These are phyloP conservation scores for Nemophila menziesii DNA, from an alignment of 257 asterid genomes.

Conservation along the genomic window DNA sequence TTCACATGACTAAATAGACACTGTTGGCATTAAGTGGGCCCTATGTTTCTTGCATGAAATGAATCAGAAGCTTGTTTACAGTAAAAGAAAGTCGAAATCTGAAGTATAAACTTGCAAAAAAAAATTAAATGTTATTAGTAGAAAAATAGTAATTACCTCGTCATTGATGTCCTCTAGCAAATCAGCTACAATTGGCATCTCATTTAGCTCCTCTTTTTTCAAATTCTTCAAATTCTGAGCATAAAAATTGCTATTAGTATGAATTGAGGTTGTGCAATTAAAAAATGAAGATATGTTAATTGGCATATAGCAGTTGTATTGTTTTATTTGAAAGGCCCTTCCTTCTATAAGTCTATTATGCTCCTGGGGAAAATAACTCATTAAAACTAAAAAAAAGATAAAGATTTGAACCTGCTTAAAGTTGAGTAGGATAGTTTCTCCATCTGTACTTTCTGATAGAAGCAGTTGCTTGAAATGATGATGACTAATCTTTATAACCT, in stretches of 20 bases:
- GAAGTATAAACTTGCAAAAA: no score
- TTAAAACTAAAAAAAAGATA: slow-evolving; percentile 1
- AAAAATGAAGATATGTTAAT: neutral
- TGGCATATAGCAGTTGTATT: neutral
- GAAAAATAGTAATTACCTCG: slow-evolving; percentile 37
- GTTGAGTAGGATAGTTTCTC: slow-evolving; percentile 50
- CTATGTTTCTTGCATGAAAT: no score
- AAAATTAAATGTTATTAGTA: no score
- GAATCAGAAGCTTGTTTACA: no score
- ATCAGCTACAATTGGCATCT: slow-evolving; percentile 56
- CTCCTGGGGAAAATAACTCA: neutral
- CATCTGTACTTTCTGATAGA: slow-evolving; percentile 53
- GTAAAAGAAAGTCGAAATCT: no score
- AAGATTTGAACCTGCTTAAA: slow-evolving; percentile 55
- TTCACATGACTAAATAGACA: no score
- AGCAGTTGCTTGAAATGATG: slow-evolving; percentile 84
- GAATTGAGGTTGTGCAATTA: neutral
- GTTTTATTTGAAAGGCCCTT: neutral
- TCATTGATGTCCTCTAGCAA: slow-evolving; percentile 40
- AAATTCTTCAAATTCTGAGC: slow-evolving; percentile 55
- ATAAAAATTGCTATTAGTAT: neutral
- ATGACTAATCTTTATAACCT: slow-evolving; percentile 83
- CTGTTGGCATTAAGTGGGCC: no score
- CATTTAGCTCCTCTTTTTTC: slow-evolving; percentile 55
- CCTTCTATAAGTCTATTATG: no score